phyloP scores from a whole-genome alignment of 1,139 yeast genomes.

The Geotrichum phurueaensis region DNA sequence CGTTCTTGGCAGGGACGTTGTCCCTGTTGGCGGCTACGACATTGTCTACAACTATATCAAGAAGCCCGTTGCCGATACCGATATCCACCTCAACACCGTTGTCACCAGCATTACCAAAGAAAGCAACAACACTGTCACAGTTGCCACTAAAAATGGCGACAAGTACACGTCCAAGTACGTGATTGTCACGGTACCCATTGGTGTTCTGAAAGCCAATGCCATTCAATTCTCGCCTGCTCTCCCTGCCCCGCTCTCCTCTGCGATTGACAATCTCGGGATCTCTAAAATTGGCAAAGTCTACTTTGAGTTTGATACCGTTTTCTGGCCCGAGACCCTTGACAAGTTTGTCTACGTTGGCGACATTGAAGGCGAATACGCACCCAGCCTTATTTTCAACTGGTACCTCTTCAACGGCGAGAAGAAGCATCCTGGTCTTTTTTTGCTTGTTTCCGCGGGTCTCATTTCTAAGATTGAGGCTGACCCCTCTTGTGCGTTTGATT shows the following conservation, averaged over 20 bases:
- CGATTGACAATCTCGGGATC: conserved; percentile 51
- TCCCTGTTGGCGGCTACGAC: conserved; percentile 69
- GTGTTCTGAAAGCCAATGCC: conserved; percentile 48
- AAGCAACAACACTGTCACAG: conserved; percentile 26
- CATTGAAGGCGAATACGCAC: conserved; percentile 37
- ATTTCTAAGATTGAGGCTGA: conserved; percentile 45
- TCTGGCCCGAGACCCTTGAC: conserved; percentile 57
- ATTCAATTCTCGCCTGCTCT: conserved; percentile 44
- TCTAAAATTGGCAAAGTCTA: conserved; percentile 75
- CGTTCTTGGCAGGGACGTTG: conserved; percentile 81
- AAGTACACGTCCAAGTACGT: conserved; percentile 44
- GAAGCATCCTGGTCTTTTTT: conserved; percentile 21
- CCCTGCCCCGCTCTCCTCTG: conserved; percentile 33
- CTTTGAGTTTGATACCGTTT: conserved; percentile 61
- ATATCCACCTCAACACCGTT: conserved; percentile 42
- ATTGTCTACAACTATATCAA: conserved; percentile 23
- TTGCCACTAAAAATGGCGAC: conserved; percentile 30
- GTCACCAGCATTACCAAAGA: conserved; percentile 40
- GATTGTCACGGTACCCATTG: conserved; percentile 70
- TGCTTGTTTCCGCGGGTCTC: conserved; percentile 41
- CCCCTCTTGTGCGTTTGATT: conserved; percentile 41
- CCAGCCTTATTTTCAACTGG: conserved; percentile 46
- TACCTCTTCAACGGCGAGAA: conserved; percentile 31
- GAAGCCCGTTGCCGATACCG: conserved; percentile 38
- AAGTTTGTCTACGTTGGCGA: conserved; percentile 43